A percentile compares a stretch with the other conserved stretches of the same genome.
These are phyloP conservation scores for Taphrina pruni DNA, from an alignment of 1,139 yeast genomes.

Conservation along the genomic window DNA sequence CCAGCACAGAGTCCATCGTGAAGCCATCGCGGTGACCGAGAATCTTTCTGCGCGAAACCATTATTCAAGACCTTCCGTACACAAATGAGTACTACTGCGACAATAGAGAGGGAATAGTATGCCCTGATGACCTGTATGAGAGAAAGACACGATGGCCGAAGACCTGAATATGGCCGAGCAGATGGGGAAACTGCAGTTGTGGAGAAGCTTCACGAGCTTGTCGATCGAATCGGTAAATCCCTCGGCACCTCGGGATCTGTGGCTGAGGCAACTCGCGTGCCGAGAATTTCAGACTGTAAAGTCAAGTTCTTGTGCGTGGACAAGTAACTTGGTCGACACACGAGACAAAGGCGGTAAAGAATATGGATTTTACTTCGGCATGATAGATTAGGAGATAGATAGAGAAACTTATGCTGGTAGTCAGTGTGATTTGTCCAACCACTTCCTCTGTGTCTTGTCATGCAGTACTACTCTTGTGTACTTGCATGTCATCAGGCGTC, in stretches of 20 bases:
- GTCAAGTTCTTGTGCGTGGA: background rate
- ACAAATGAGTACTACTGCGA: background rate
- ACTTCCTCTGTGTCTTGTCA: too few relatives aligned
- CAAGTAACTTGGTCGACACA: too few relatives aligned
- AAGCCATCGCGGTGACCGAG: conserved; percentile 39
- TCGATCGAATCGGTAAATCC: background rate
- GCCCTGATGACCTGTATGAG: background rate
- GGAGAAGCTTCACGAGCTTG: background rate
- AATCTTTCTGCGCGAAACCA: conserved; percentile 21
- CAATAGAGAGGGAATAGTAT: background rate
- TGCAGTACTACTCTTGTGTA: background rate
- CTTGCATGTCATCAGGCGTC: background rate
- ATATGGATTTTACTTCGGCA: too few relatives aligned
- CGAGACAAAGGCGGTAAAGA: too few relatives aligned
- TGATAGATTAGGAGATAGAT: too few relatives aligned
- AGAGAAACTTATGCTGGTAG: too few relatives aligned
- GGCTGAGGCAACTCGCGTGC: background rate
- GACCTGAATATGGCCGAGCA: background rate
- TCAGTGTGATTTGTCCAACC: too few relatives aligned
- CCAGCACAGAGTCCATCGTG: conserved; percentile 31
- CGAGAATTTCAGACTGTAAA: background rate
- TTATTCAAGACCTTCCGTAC: background rate
- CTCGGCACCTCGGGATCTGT: conserved; percentile 2
- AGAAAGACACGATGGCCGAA: background rate
- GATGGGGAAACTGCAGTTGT: background rate